A percentile compares a stretch with the other conserved stretches of the same genome.
Evolutionary conservation across 2,329 filamentous ascomycete species (phyloP).

Genomic region (Aspergillus terreus): DNA sequence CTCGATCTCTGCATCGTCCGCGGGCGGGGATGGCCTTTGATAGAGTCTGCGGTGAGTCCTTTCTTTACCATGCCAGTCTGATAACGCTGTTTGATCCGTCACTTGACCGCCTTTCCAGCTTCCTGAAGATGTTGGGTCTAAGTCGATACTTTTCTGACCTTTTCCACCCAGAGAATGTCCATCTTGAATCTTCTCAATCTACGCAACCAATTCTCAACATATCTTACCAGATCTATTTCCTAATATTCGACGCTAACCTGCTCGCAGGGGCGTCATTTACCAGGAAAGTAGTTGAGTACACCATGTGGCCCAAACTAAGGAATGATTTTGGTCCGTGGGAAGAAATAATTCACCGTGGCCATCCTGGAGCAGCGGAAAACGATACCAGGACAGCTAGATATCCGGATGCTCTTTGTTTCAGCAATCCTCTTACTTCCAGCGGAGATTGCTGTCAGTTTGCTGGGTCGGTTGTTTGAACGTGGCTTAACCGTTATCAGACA

Average conservation of each 20-base stretch:
- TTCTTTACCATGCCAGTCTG: conserved; percentile 15
- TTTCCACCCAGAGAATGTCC: neutral
- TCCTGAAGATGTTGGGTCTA: neutral
- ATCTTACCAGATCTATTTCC: conserved; percentile 12
- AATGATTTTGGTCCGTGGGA: too few species aligned
- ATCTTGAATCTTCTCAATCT: neutral
- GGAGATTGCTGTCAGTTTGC: too few species aligned
- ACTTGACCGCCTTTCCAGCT: conserved; percentile 8
- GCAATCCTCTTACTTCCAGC: too few species aligned
- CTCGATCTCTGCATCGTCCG: conserved; percentile 2
- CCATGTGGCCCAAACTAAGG: too few species aligned
- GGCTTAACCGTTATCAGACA: neutral
- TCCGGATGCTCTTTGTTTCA: too few species aligned
- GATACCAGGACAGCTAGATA: too few species aligned
- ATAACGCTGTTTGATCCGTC: conserved; percentile 16
- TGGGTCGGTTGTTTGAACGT: neutral
- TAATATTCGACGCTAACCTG: conserved; percentile 12
- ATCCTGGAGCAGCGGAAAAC: too few species aligned
- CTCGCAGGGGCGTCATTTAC: conserved; percentile 5
- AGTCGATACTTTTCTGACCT: conserved; percentile 9
- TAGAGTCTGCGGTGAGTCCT: conserved; percentile 16
- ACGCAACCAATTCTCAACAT: conserved; percentile 12
- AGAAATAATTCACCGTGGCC: too few species aligned
- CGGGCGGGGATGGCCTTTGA: conserved; percentile 12
- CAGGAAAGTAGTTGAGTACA: too few species aligned